Conservation (phyloP, 768 basidiomycete species). For the Lactarius trivialis region DNA sequence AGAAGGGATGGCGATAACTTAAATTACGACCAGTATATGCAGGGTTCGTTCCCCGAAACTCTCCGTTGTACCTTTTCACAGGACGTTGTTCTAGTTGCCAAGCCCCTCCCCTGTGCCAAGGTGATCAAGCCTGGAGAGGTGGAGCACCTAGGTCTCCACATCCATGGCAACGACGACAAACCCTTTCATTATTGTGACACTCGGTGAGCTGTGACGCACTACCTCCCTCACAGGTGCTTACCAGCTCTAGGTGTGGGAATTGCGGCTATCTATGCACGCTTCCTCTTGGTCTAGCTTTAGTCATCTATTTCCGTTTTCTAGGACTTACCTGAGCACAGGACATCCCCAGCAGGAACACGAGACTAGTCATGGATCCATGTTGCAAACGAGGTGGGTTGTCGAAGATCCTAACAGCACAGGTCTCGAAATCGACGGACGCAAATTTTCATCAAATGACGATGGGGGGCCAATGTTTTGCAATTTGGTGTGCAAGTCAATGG, state of each 20-base stretch:
- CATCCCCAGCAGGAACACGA: conserved; percentile 56
- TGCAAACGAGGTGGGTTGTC: conserved; percentile 46
- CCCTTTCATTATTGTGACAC: conserved; percentile 50
- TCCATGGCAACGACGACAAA: conserved; percentile 39
- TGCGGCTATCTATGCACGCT: conserved; percentile 55
- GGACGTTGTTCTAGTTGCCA: conserved; percentile 33
- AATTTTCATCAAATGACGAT: conserved; percentile 45
- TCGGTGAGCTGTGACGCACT: conserved; percentile 33
- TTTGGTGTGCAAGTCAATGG: conserved; percentile 46
- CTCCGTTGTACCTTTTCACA: not conserved
- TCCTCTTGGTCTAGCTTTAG: conserved; percentile 38
- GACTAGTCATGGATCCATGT: conserved; percentile 58
- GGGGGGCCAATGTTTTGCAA: conserved; percentile 59
- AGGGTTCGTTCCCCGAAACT: conserved; percentile 32
- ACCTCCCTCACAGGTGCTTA: not conserved
- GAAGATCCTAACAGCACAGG: conserved; percentile 45
- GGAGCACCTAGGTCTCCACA: conserved; percentile 41
- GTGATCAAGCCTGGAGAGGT: conserved; percentile 37
- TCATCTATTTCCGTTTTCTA: not conserved
- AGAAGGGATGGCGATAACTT: too few species aligned
- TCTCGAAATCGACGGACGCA: conserved; percentile 48
- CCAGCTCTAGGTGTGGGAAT: conserved; percentile 37
- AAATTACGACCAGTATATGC: conserved; percentile 38
- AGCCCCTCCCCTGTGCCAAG: conserved; percentile 44
- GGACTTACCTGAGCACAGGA: conserved; percentile 30